Percentiles rank a stretch among this genome's conserved stretches.
Evolutionary conservation across 2,329 filamentous ascomycete genomes (phyloP).

Genomic region (Xylariaceae sp.): DNA sequence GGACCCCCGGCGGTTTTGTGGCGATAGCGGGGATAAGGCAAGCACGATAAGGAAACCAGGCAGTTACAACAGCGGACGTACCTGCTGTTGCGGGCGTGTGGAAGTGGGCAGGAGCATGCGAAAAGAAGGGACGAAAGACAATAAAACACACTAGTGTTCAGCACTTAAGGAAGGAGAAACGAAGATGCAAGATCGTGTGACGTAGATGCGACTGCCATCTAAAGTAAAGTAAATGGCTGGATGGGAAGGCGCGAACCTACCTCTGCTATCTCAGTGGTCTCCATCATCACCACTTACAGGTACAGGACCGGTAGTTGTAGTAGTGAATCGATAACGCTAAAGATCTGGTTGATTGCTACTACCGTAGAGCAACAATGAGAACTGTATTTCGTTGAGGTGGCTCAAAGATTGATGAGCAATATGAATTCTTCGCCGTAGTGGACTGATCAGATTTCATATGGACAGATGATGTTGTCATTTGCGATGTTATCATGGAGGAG

Average conservation of each 20-base stretch:
- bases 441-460: neutral
- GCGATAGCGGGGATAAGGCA: neutral
- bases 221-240: neutral
- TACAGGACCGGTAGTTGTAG: neutral
- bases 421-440: neutral
- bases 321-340: neutral
- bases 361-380: neutral
- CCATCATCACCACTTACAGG: constrained; percentile 15
- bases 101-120: neutral
- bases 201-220: neutral
- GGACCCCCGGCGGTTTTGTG: constrained; percentile 15
- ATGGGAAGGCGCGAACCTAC: constrained; percentile 10
- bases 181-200: constrained; percentile 6
- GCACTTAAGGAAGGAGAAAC: neutral
- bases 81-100: neutral
- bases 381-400: neutral
- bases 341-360: neutral
- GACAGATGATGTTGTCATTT: neutral
- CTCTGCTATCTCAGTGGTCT: constrained; percentile 15
- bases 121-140: neutral
- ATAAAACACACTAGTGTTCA: neutral
- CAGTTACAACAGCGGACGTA: neutral
- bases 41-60: neutral
- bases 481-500: neutral
- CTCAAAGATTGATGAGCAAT: neutral